Evolutionary conservation across 2,329 filamentous ascomycete genomes (phyloP).

Genomic region (Nigrospora oryzae): DNA sequence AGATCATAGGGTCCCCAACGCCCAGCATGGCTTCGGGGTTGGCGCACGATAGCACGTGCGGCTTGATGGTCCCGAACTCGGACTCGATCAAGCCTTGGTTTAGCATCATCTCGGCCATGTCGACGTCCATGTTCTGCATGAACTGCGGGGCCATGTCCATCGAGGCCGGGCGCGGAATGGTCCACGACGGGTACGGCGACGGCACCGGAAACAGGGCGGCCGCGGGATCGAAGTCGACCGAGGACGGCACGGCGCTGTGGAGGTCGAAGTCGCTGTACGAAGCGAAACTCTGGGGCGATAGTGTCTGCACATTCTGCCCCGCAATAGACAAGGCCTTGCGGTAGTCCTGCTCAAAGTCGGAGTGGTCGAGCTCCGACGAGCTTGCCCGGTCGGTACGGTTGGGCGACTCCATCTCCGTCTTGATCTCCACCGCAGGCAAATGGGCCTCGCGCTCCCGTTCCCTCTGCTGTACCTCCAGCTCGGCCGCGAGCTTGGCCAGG

Average conservation of each 20-base stretch:
- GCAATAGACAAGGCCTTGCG: constrained; percentile 35
- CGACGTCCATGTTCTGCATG: constrained; percentile 28
- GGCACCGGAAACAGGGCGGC: constrained; percentile 17
- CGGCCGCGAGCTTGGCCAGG: constrained; percentile 45
- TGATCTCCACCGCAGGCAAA: constrained; percentile 14
- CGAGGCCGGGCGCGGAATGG: constrained; percentile 20
- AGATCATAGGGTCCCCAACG: constrained; percentile 51
- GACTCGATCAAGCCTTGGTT: constrained; percentile 42
- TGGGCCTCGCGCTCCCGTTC: constrained; percentile 20
- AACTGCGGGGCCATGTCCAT: constrained; percentile 32
- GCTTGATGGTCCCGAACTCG: constrained; percentile 46
- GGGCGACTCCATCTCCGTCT: constrained; percentile 25
- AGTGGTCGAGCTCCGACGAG: constrained; percentile 46
- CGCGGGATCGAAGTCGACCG: constrained; percentile 15
- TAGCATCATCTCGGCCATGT: constrained; percentile 36
- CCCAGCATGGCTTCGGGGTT: constrained; percentile 49
- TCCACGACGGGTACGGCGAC: constrained; percentile 24
- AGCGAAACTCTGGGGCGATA: constrained; percentile 46
- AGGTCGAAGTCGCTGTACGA: constrained; percentile 33
- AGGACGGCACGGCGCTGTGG: constrained; percentile 7
- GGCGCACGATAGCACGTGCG: constrained; percentile 41
- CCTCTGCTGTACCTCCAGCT: constrained; percentile 40
- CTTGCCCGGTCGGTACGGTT: constrained; percentile 39
- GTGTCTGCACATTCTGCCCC: constrained; percentile 32
- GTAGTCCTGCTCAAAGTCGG: constrained; percentile 47